phyloP scores from a whole-genome alignment of 345 rosid genomes.

The Cardamine chenopodiifolia region DNA sequence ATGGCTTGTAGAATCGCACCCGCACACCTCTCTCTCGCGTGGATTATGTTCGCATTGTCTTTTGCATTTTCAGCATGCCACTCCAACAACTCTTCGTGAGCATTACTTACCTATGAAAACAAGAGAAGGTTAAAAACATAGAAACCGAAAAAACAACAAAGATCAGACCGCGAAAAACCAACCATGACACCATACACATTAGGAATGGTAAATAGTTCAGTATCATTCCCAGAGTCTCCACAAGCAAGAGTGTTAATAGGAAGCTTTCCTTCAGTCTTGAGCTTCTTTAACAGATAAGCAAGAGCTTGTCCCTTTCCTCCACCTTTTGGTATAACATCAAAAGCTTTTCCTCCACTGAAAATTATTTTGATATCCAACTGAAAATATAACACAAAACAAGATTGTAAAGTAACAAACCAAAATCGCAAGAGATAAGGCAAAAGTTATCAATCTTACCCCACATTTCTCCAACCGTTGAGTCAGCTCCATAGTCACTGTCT shows the following conservation, averaged over 20 bases:
- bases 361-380: constrained; percentile 91
- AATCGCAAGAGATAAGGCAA: neutral
- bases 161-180: constrained; percentile 28
- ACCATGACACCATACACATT: constrained; percentile 93
- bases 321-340: constrained; percentile 86
- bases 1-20: constrained; percentile 87
- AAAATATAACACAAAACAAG: neutral
- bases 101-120: constrained; percentile 74
- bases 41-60: constrained; percentile 69
- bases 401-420: constrained; percentile 4
- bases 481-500: constrained; percentile 56
- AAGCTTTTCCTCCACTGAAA: constrained; percentile 88
- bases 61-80: constrained; percentile 88
- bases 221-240: constrained; percentile 98
- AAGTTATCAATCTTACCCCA: constrained; percentile 54
- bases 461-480: constrained; percentile 60
- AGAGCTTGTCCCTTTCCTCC: constrained; percentile 99
- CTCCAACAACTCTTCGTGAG: constrained; percentile 90
- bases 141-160: neutral
- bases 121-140: neutral
- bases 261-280: constrained; percentile 63
- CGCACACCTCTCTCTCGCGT: constrained; percentile 82
- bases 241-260: constrained; percentile 85
- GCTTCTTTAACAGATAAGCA: constrained; percentile 77
- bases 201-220: constrained; percentile 86